These are phyloP conservation scores for Penicillium crystallinum DNA, from an alignment of 495 filamentous ascomycete species.

Conservation along the genomic window DNA sequence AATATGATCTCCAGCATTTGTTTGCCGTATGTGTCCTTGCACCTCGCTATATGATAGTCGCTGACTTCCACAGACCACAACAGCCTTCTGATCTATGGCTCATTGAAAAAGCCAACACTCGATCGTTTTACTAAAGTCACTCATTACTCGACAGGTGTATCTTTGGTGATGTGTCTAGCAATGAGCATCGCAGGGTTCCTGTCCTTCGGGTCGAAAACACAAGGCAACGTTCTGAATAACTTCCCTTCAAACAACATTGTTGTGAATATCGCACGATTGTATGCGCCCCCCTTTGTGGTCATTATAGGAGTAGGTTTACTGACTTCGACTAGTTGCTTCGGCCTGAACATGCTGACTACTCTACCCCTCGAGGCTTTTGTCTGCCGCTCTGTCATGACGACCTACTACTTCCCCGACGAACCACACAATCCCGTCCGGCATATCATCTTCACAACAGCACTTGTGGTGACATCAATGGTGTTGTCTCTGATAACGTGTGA, in stretches of 20 bases:
- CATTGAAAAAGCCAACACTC: slow-evolving; percentile 85
- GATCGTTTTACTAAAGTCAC: slow-evolving; percentile 90
- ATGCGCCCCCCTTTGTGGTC: slow-evolving; percentile 18
- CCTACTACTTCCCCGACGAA: slow-evolving; percentile 81
- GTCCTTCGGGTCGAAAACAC: slow-evolving; percentile 83
- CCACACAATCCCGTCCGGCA: slow-evolving; percentile 80
- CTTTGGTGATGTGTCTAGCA: slow-evolving; percentile 78
- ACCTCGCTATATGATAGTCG: not conserved
- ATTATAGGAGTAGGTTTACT: slow-evolving; percentile 6
- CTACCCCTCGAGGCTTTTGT: slow-evolving; percentile 95
- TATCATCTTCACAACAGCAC: slow-evolving; percentile 70
- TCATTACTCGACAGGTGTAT: slow-evolving; percentile 84
- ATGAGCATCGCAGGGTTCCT: slow-evolving; percentile 90
- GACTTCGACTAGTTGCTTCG: slow-evolving; percentile 60
- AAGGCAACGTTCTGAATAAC: slow-evolving; percentile 97
- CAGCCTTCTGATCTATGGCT: slow-evolving; percentile 94
- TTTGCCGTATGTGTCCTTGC: slow-evolving; percentile 59
- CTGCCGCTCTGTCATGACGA: slow-evolving; percentile 92
- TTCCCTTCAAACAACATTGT: slow-evolving; percentile 84
- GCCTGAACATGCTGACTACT: slow-evolving; percentile 97
- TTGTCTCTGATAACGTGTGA: slow-evolving; percentile 83
- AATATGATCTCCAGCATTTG: slow-evolving; percentile 62
- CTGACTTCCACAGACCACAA: slow-evolving; percentile 67
- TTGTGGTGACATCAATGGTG: slow-evolving; percentile 75
- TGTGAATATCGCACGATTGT: slow-evolving; percentile 90